Conservation (phyloP, 257 asterid genomes). For the Fraxinus cuspidata region DNA sequence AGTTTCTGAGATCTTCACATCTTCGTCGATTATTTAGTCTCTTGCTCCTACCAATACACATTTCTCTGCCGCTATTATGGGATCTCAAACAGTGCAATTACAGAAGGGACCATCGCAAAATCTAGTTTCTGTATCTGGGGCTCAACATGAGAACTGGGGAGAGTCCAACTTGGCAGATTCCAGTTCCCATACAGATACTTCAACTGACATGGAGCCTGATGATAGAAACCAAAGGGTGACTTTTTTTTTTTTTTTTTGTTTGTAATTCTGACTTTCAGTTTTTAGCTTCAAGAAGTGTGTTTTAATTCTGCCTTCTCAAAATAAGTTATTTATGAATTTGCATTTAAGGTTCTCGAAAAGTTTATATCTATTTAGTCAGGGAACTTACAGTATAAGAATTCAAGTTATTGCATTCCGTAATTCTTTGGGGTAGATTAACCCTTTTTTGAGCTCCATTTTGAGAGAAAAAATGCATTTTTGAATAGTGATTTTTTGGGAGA, state of each 20-base stretch:
- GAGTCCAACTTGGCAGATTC: slow-evolving; percentile 35
- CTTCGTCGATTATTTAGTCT: slow-evolving; percentile 37
- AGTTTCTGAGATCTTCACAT: slow-evolving; percentile 20
- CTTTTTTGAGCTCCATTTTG: too few species aligned
- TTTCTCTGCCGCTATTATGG: slow-evolving; percentile 38
- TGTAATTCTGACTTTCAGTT: background rate
- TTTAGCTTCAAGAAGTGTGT: background rate
- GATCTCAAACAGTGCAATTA: slow-evolving; percentile 50
- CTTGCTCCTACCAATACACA: slow-evolving; percentile 44
- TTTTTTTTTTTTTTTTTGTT: background rate
- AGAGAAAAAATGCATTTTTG: too few species aligned
- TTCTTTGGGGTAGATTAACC: background rate
- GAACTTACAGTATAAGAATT: background rate
- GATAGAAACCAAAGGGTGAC: slow-evolving; percentile 33
- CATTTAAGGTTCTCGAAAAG: background rate
- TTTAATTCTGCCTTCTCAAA: slow-evolving; percentile 1
- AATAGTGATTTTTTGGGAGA: too few species aligned
- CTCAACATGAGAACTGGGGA: slow-evolving; percentile 47
- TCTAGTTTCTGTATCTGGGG: slow-evolving; percentile 43
- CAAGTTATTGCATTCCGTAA: background rate
- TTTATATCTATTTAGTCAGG: background rate
- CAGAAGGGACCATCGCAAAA: slow-evolving; percentile 44
- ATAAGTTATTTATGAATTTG: background rate
- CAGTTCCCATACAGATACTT: slow-evolving; percentile 41
- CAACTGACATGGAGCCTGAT: slow-evolving; percentile 47